A percentile compares a stretch with the other conserved stretches of the same genome.
Evolutionary conservation across 352 stramenopile species (phyloP).

Genomic region (Phytophthora fragariae): DNA sequence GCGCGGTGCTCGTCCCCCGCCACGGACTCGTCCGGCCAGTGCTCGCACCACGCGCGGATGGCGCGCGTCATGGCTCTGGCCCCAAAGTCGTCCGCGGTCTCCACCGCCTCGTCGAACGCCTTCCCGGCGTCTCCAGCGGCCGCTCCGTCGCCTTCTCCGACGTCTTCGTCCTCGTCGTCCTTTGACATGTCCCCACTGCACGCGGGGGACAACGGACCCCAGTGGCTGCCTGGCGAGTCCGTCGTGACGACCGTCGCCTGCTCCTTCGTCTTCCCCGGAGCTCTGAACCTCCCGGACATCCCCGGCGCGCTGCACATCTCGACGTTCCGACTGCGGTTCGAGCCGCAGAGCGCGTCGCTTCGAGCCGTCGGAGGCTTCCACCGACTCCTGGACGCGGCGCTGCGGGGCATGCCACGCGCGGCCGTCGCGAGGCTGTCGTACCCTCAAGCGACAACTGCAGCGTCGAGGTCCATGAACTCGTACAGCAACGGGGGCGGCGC

Average conservation of each 20-base stretch:
- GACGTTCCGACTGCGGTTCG: slow-evolving; percentile 76
- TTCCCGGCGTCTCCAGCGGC: slow-evolving; percentile 11
- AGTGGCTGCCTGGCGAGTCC: slow-evolving; percentile 53
- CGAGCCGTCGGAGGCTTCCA: slow-evolving; percentile 56
- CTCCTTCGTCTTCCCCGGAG: slow-evolving; percentile 64
- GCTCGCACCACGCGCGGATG: slow-evolving; percentile 83
- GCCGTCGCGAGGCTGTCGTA: slow-evolving; percentile 78
- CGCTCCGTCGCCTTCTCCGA: slow-evolving; percentile 22
- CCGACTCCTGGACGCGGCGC: slow-evolving; percentile 63
- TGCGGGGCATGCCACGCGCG: slow-evolving; percentile 68
- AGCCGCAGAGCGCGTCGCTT: slow-evolving; percentile 60
- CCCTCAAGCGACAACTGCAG: slow-evolving; percentile 50
- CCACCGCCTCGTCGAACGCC: slow-evolving; percentile 17
- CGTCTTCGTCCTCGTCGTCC: slow-evolving; percentile 36
- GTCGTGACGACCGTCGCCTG: slow-evolving; percentile 49
- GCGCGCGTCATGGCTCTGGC: slow-evolving; percentile 82
- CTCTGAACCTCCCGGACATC: slow-evolving; percentile 54
- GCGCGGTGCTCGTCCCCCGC: slow-evolving; percentile 64
- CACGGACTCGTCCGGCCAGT: slow-evolving; percentile 52
- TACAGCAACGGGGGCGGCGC: slow-evolving; percentile 20
- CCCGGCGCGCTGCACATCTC: slow-evolving; percentile 71
- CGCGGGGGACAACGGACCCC: slow-evolving; percentile 1
- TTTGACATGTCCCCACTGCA: slow-evolving; percentile 32
- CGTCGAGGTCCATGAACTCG: slow-evolving; percentile 38
- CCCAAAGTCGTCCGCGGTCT: slow-evolving; percentile 46